Percentiles rank a stretch among this genome's conserved stretches.
Conservation (phyloP, 2,329 filamentous ascomycete species). For the Exophiala alcalophila region DNA sequence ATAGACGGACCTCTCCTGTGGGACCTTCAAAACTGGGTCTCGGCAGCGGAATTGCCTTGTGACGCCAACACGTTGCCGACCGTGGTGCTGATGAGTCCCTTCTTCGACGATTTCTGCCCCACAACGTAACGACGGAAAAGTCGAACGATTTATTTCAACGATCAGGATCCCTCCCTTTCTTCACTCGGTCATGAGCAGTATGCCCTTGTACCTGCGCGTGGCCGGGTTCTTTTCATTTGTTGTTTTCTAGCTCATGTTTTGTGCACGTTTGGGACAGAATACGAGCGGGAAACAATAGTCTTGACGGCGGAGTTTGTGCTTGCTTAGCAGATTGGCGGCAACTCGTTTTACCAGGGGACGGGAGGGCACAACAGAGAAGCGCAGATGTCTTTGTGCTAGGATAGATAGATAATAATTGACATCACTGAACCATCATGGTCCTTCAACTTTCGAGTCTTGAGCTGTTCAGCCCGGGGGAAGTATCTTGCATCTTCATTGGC, state of each 20-base stretch:
- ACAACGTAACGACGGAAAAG: neutral
- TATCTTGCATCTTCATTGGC: too few relatives aligned
- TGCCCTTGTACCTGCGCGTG: too few relatives aligned
- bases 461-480: too few relatives aligned
- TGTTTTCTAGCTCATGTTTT: neutral
- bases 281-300: too few relatives aligned
- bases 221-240: neutral
- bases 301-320: conserved; percentile 6
- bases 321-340: too few relatives aligned
- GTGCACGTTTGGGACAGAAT: too few relatives aligned
- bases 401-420: conserved; percentile 16
- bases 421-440: conserved; percentile 1
- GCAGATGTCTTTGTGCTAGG: conserved; percentile 10
- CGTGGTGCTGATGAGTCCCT: neutral
- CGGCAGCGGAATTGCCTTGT: conserved; percentile 24
- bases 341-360: too few relatives aligned
- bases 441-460: too few relatives aligned
- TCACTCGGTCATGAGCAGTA: neutral
- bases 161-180: conserved; percentile 1
- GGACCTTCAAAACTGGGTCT: conserved; percentile 30
- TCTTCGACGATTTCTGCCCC: neutral
- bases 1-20: conserved; percentile 40
- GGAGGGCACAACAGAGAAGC: too few relatives aligned
- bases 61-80: too few relatives aligned
- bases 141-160: conserved; percentile 5